Base-by-base conservation (phyloP, 2,329 filamentous ascomycete genomes). In the Lecanosticta acicola region DNA sequence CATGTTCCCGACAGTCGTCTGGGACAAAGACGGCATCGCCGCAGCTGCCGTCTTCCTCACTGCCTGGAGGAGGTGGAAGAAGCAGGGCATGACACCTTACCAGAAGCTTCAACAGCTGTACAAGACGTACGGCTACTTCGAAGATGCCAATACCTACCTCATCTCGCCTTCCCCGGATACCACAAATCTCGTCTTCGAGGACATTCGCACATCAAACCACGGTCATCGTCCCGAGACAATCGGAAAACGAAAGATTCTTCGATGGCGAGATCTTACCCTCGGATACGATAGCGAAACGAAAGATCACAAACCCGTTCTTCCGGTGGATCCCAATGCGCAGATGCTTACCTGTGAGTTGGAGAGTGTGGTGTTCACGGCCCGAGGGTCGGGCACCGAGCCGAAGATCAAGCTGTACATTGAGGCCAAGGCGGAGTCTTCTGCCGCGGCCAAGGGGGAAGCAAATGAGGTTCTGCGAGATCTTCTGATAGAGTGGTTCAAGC, bases 291-390 rank as follows among this genome's bases (percentile, higher is more conserved):
- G 77, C 34, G 70, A 69, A 34, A 75, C 74, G 5, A 45, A 64
- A 4, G 72, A 79, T 56, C 67, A 74, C 36, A 68, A 66, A 24
- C 79, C 80, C 1, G 66, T 70, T 40, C 63, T 84, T 29, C 80
- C 80, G 1, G 70, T 77, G 18, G 77, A 80, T 53, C 67, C 68
- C 16, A 71, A 64, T 10, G 79, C 74, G 46, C 78, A 83, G 66
- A 84, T 84, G 80, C 74, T 84, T 55, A 83, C 80, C 2, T 73
- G 70, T 48, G 79, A 80, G 68, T 61, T 83, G 33, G 72, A 78
- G 20, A 72, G 72, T 11, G 70, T 80, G 10, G 71, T 76, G 18
- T 81, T 82, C 55, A 83, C 79, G 2, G 70, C 81, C 17, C 65
- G 80, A 54, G 78, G 74, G 1, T 81, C 78, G 2, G 80, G 80